These are phyloP conservation scores for Gaultheria prostrata DNA, from an alignment of 148 eudicot species.

Conservation along the genomic window DNA sequence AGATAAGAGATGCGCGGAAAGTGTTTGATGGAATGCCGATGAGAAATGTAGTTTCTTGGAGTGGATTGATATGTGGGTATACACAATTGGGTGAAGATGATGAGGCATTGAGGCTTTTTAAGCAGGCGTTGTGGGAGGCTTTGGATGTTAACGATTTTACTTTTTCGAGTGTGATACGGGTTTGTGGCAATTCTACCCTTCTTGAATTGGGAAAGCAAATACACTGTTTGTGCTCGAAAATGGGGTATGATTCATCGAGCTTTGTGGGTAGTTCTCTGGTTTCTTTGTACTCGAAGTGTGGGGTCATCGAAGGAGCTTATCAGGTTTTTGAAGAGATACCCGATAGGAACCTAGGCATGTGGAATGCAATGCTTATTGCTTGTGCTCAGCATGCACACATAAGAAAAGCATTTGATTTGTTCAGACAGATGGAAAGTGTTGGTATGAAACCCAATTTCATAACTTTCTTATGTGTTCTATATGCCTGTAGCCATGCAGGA, in stretches of 20 bases:
- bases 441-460: constrained; percentile 74
- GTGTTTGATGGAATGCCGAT: constrained; percentile 79
- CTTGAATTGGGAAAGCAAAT: constrained; percentile 71
- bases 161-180: constrained; percentile 71
- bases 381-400: constrained; percentile 85
- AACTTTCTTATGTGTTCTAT: constrained; percentile 66
- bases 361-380: constrained; percentile 86
- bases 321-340: constrained; percentile 51
- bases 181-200: constrained; percentile 68
- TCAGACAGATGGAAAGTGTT: constrained; percentile 39
- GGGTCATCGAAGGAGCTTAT: constrained; percentile 62
- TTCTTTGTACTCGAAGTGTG: constrained; percentile 83
- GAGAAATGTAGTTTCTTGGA: constrained; percentile 90
- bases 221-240: constrained; percentile 64
- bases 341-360: constrained; percentile 64
- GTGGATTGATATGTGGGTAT: constrained; percentile 83
- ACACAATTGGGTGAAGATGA: constrained; percentile 67
- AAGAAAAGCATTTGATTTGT: constrained; percentile 45
- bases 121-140: constrained; percentile 44
- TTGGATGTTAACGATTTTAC: constrained; percentile 88
- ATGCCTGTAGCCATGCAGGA: constrained; percentile 90
- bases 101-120: constrained; percentile 72
- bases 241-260: constrained; percentile 53
- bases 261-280: constrained; percentile 85
- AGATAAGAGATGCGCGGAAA: constrained; percentile 54